These are phyloP conservation scores for Dicorynia guianensis DNA, from an alignment of 306 rosid genomes.

Conservation along the genomic window DNA sequence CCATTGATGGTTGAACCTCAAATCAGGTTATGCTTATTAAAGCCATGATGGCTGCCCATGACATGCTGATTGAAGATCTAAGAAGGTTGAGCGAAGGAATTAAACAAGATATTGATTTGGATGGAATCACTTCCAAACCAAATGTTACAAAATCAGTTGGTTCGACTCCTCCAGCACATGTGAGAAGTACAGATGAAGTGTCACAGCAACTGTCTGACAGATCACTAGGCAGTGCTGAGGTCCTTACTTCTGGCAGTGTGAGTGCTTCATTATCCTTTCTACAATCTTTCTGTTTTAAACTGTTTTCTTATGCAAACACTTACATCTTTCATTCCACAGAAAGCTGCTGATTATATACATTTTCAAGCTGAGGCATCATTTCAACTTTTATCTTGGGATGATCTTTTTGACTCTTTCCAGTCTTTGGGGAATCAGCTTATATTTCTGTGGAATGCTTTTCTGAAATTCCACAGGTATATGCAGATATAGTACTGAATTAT, in stretches of 20 bases:
- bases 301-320: constrained; percentile 16
- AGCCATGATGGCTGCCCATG: constrained; percentile 67
- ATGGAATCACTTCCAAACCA: constrained; percentile 57
- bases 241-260: constrained; percentile 46
- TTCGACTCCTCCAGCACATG: constrained; percentile 49
- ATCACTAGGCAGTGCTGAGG: constrained; percentile 66
- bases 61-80: constrained; percentile 77
- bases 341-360: constrained; percentile 36
- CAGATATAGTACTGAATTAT: constrained; percentile 24
- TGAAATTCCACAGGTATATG: constrained; percentile 79
- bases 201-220: constrained; percentile 50
- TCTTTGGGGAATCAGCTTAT: constrained; percentile 69
- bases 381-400: constrained; percentile 53
- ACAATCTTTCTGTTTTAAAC: constrained; percentile 31
- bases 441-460: constrained; percentile 77
- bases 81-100: constrained; percentile 73
- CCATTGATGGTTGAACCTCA: not conserved
- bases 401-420: constrained; percentile 55
- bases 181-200: constrained; percentile 37
- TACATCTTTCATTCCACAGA: constrained; percentile 49
- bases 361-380: constrained; percentile 46
- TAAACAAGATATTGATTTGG: constrained; percentile 70
- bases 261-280: constrained; percentile 40
- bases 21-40: constrained; percentile 61
- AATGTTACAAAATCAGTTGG: constrained; percentile 54